phyloP scores from a whole-genome alignment of 2,329 filamentous ascomycete species.

The Pyrenophora teres region DNA sequence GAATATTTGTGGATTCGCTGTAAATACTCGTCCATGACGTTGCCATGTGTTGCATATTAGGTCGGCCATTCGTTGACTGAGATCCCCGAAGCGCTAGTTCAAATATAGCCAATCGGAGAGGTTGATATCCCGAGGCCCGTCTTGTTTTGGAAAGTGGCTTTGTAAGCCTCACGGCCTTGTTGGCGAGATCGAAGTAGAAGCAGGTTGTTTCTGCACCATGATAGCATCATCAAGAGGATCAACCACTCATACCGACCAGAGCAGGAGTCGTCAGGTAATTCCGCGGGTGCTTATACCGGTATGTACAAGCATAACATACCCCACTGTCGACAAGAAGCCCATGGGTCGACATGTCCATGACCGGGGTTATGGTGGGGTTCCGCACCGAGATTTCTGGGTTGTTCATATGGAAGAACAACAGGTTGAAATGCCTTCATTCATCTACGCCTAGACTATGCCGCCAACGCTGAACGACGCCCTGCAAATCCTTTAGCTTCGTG shows the following conservation, averaged over 20 bases:
- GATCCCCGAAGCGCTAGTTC: background rate
- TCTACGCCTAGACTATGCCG: background rate
- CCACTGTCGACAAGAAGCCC: too few species aligned
- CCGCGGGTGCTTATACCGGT: too few species aligned
- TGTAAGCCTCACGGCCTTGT: background rate
- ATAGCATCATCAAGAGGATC: background rate
- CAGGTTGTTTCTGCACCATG: background rate
- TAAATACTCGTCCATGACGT: conserved; percentile 21
- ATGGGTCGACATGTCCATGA: too few species aligned
- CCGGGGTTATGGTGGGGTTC: too few species aligned
- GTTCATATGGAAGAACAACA: too few species aligned
- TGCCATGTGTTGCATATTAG: conserved; percentile 10
- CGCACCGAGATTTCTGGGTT: too few species aligned
- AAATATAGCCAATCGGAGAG: background rate
- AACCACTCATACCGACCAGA: too few species aligned
- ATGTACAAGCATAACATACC: too few species aligned
- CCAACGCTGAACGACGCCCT: conserved; percentile 4
- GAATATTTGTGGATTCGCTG: conserved; percentile 10
- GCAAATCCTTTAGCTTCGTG: conserved; percentile 3
- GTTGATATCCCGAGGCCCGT: too few species aligned
- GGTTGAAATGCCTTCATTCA: background rate
- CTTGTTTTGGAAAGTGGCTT: background rate
- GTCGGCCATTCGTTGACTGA: background rate
- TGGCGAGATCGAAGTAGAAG: background rate
- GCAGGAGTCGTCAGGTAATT: too few species aligned